phyloP scores from a whole-genome alignment of 208 protist genomes.

The Polymyxa betae region DNA sequence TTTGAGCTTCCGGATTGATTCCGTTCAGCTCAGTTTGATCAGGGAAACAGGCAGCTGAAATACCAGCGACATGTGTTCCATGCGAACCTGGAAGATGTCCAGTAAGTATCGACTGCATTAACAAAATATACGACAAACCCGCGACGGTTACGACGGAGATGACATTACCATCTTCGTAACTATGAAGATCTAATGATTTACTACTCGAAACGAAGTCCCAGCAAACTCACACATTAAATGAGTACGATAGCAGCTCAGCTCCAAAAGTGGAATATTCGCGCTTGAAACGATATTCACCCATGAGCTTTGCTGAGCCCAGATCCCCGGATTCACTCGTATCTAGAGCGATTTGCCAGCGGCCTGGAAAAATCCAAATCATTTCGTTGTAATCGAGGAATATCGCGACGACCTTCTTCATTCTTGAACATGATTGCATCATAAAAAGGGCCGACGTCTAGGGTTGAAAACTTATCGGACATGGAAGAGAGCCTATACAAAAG shows the following conservation, averaged over 20 bases:
- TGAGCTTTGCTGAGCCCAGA: not conserved
- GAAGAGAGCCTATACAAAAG: not conserved
- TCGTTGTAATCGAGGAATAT: not conserved
- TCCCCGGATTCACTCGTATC: not conserved
- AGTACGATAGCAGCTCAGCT: not conserved
- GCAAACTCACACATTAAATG: not conserved
- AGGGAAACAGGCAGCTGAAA: slow-evolving; percentile 71
- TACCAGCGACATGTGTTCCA: slow-evolving; percentile 77
- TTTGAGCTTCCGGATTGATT: slow-evolving; percentile 68
- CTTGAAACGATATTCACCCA: slow-evolving; percentile 18
- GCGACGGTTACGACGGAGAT: slow-evolving; percentile 69
- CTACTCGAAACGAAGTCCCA: not conserved
- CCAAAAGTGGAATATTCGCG: not conserved
- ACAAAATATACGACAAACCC: not conserved
- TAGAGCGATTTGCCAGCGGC: not conserved
- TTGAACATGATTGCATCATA: slow-evolving; percentile 38
- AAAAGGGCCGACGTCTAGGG: slow-evolving; percentile 22
- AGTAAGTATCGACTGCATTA: not conserved
- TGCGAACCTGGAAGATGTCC: slow-evolving; percentile 65
- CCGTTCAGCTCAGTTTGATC: slow-evolving; percentile 73
- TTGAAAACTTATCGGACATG: not conserved
- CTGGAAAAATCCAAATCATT: not conserved
- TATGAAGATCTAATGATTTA: slow-evolving; percentile 69
- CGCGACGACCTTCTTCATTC: not conserved
- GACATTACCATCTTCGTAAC: slow-evolving; percentile 71